Evolutionary conservation across 495 filamentous ascomycete species (phyloP), one percentile per base, ranked within the genome.

Genomic region (Hypoxylon fragiforme): DNA sequence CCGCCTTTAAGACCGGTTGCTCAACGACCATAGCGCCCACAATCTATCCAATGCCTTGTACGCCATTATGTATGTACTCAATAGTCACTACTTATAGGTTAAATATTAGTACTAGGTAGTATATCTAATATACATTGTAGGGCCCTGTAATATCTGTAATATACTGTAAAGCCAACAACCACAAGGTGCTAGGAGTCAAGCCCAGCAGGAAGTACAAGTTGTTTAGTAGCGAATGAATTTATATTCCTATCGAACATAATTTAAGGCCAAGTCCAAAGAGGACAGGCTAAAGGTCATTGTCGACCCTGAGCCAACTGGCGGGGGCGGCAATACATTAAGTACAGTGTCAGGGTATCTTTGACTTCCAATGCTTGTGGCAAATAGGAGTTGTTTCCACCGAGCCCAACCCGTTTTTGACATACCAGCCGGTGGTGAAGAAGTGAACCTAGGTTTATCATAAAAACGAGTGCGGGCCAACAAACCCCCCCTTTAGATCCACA

Each of bases 391-490:
- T 58, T 53, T 32, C 48, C 40, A 54, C 34, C 55, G 48, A 37
- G 47, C 52, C 45, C 50, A 3, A n/a, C 46, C 54, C 56, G 34
- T 54, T 44, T 50, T 44, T 50, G 40, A 54, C 50, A 50, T 57
- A 63, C 49, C 44, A 53, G 50, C 30, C 56, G 45, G 57, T 53
- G 52, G 9, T 54, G 48, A 63, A 64, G 64, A 67, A 68, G 55
- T 46, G 65, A 68, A 68, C 52, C 59, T 45, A 53, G 52, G 62
- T 60, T 28, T 43, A 51, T 60, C 46, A 46, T 51, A 46, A 48
- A 58, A 68, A 58, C 59, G 65, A 68, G 59, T 56, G 65, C 55
- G 49, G 60, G 44, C 60, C 28, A 32, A 63, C 35, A n/a, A n/a
- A n/a, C n/a, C n/a, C 47, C 26, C 49, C 39, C 39, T 35, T 24